phyloP scores from a whole-genome alignment of 139 green algal species.

The Diplosphaera chodatii region DNA sequence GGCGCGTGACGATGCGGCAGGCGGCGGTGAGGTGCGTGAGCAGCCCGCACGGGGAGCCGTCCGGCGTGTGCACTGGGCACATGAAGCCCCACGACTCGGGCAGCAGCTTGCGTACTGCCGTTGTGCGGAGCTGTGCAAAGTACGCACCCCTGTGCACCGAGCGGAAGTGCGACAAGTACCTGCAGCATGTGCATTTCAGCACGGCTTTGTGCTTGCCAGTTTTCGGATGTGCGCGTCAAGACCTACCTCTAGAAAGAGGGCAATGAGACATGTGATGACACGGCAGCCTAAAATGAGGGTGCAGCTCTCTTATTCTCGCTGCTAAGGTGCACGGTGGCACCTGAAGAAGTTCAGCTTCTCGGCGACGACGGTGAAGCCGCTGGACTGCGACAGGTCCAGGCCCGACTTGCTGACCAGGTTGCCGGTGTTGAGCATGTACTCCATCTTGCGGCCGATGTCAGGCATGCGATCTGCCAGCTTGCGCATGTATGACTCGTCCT shows the following conservation, averaged over 20 bases:
- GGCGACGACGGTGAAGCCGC: conserved; percentile 94
- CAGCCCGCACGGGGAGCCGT: conserved; percentile 92
- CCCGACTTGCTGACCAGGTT: conserved; percentile 75
- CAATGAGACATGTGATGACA: too few relatives aligned
- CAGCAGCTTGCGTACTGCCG: conserved; percentile 91
- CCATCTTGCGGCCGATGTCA: conserved; percentile 65
- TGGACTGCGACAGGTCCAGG: conserved; percentile 83
- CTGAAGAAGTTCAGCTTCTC: conserved; percentile 96
- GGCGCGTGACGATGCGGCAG: conserved; percentile 57
- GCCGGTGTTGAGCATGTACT: conserved; percentile 93
- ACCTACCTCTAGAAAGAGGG: too few relatives aligned
- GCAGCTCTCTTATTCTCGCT: too few relatives aligned
- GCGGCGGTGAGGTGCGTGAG: conserved; percentile 87
- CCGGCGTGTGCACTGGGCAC: conserved; percentile 97
- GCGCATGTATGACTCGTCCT: conserved; percentile 42
- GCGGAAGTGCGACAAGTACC: conserved; percentile 88
- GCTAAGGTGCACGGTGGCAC: too few relatives aligned
- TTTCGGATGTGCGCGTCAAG: too few relatives aligned
- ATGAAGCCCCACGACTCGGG: conserved; percentile 98
- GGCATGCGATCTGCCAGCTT: conserved; percentile 40
- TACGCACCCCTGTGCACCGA: conserved; percentile 93
- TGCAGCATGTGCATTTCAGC: too few relatives aligned
- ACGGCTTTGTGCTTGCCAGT: too few relatives aligned
- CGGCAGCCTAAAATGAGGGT: too few relatives aligned
- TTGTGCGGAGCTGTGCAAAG: conserved; percentile 92